Percentiles rank a stretch among this genome's conserved stretches.
Conservation (phyloP, 768 basidiomycete genomes). For the Cystofilobasidium bisporidii region DNA sequence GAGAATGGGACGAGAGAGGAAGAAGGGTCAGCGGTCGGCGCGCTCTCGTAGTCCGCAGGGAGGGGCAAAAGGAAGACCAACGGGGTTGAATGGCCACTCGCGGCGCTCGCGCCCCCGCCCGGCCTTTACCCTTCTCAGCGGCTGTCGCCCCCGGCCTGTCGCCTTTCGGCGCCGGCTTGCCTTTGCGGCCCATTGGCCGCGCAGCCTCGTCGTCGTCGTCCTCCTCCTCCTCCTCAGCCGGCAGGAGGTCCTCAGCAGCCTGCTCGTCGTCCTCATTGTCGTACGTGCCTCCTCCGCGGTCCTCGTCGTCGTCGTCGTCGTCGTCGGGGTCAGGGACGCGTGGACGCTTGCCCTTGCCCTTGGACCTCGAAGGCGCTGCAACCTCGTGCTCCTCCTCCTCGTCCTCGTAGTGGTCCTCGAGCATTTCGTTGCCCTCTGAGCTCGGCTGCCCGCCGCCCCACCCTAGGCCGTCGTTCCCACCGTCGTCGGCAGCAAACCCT, state of each 20-base stretch:
- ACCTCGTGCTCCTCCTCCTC: not conserved
- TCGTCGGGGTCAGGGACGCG: constrained; percentile 6
- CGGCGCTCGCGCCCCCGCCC: not conserved
- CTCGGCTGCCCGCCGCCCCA: not conserved
- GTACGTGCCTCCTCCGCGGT: not conserved
- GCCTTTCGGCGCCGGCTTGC: not conserved
- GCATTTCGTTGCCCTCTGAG: not conserved
- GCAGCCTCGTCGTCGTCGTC: not conserved
- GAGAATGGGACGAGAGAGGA: too few species aligned
- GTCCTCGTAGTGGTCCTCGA: not conserved
- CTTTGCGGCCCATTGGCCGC: not conserved
- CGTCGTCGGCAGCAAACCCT: not conserved
- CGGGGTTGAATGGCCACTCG: not conserved
- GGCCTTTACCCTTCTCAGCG: not conserved
- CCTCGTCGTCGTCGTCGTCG: constrained; percentile 11
- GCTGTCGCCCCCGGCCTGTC: not conserved
- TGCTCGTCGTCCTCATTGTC: constrained; percentile 7
- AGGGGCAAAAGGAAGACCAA: not conserved
- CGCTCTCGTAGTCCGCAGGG: too few species aligned
- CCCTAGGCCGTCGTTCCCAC: not conserved
- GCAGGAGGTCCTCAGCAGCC: not conserved
- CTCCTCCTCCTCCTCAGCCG: not conserved
- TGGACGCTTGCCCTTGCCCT: not conserved
- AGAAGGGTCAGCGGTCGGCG: too few species aligned
- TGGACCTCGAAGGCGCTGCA: not conserved